These are phyloP conservation scores for Starmerella floris DNA, from an alignment of 805 yeast genomes.

Conservation along the genomic window DNA sequence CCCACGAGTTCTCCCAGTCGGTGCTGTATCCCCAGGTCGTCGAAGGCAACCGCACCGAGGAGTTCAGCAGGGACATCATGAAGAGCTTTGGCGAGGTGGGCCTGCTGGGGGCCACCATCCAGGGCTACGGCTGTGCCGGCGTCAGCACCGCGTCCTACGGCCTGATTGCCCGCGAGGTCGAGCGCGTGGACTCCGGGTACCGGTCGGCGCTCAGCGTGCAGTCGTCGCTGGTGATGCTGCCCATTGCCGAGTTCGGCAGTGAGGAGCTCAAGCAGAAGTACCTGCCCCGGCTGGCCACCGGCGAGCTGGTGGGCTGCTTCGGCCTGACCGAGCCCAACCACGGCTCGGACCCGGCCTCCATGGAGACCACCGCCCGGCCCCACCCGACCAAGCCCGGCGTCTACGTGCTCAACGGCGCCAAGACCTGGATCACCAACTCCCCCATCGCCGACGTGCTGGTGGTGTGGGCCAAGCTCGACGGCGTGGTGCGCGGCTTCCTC, in stretches of 20 bases:
- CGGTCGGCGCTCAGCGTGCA: conserved; percentile 35
- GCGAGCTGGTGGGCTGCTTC: conserved; percentile 43
- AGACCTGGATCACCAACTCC: conserved; percentile 36
- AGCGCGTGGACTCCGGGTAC: conserved; percentile 34
- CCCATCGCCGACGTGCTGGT: conserved; percentile 34
- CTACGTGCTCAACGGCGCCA: conserved; percentile 31
- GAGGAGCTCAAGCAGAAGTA: conserved; percentile 32
- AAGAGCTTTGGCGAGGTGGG: conserved; percentile 33
- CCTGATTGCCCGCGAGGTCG: conserved; percentile 34
- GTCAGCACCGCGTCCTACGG: conserved; percentile 34
- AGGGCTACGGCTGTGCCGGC: conserved; percentile 36
- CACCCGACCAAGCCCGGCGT: conserved; percentile 34
- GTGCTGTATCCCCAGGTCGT: conserved; percentile 30
- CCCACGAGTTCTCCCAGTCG: conserved; percentile 29
- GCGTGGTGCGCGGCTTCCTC: conserved; percentile 33
- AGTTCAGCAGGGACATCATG: conserved; percentile 28
- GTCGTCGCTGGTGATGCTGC: conserved; percentile 35
- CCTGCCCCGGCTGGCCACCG: conserved; percentile 31
- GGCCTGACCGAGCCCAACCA: conserved; percentile 57
- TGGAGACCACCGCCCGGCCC: conserved; percentile 39
- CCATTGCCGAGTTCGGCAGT: conserved; percentile 31
- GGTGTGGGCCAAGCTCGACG: conserved; percentile 36
- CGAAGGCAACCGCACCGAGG: conserved; percentile 32
- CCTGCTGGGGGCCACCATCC: conserved; percentile 31
- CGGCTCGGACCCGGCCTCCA: conserved; percentile 46